phyloP scores from a whole-genome alignment of 176 grass and related monocot species.

The Carex scoparia region DNA sequence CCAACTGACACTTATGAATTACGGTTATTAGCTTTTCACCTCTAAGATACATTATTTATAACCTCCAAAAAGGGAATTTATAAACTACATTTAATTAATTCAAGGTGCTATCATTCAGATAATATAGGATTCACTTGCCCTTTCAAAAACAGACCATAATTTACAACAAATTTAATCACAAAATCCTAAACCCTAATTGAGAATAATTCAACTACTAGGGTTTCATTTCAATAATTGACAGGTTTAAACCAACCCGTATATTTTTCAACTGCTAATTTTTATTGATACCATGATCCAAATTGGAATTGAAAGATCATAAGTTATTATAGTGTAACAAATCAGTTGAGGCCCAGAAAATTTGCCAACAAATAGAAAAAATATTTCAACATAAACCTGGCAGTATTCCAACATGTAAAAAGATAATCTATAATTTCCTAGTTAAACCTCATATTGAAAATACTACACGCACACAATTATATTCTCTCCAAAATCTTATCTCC shows the following conservation, averaged over 20 bases:
- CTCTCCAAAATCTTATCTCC: background rate
- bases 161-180: background rate
- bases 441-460: background rate
- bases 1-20: background rate
- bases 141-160: background rate
- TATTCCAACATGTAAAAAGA: background rate
- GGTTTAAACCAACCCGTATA: background rate
- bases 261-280: background rate
- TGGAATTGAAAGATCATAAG: background rate
- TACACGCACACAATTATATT: background rate
- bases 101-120: background rate
- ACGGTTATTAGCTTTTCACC: background rate
- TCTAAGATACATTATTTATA: background rate
- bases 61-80: background rate
- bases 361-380: background rate
- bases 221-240: background rate
- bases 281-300: background rate
- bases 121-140: background rate
- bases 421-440: background rate
- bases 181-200: slow-evolving; percentile 10
- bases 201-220: background rate
- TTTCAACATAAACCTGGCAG: background rate
- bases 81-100: background rate
- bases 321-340: background rate
- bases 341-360: background rate